Evolutionary conservation across 345 rosid genomes (phyloP).

Genomic region (Arabis hirsuta): DNA sequence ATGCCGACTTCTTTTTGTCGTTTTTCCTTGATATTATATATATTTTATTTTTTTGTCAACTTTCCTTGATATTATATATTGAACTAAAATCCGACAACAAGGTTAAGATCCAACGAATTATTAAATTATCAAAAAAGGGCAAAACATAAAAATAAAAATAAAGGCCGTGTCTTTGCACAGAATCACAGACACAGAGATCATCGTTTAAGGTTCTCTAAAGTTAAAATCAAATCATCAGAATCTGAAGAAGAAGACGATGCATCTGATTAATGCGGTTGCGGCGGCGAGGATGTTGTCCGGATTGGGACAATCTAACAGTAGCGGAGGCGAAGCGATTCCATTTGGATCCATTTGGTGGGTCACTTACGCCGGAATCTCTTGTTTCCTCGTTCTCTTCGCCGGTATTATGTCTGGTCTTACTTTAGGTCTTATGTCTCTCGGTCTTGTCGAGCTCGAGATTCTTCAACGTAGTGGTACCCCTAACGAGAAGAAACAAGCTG

Average conservation of each 20-base stretch:
- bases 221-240: slow-evolving; percentile 11
- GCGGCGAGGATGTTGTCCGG: slow-evolving; percentile 63
- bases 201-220: not conserved
- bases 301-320: slow-evolving; percentile 42
- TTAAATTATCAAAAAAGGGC: not conserved
- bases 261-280: slow-evolving; percentile 60
- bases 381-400: slow-evolving; percentile 89
- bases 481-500: slow-evolving; percentile 90
- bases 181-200: slow-evolving; percentile 18
- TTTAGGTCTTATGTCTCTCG: slow-evolving; percentile 96
- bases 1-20: too few relatives aligned
- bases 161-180: not conserved
- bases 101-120: slow-evolving; percentile 13
- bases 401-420: slow-evolving; percentile 98
- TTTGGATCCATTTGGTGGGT: slow-evolving; percentile 69
- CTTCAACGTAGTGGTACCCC: slow-evolving; percentile 92
- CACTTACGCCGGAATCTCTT: slow-evolving; percentile 71
- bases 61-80: too few relatives aligned
- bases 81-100: slow-evolving; percentile 21
- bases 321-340: slow-evolving; percentile 50
- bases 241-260: slow-evolving; percentile 52
- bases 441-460: slow-evolving; percentile 93
- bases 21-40: too few relatives aligned
- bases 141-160: not conserved
- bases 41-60: too few relatives aligned